Conservation (phyloP, 176 grass and related monocot species). For the Aegilops tauschii region DNA sequence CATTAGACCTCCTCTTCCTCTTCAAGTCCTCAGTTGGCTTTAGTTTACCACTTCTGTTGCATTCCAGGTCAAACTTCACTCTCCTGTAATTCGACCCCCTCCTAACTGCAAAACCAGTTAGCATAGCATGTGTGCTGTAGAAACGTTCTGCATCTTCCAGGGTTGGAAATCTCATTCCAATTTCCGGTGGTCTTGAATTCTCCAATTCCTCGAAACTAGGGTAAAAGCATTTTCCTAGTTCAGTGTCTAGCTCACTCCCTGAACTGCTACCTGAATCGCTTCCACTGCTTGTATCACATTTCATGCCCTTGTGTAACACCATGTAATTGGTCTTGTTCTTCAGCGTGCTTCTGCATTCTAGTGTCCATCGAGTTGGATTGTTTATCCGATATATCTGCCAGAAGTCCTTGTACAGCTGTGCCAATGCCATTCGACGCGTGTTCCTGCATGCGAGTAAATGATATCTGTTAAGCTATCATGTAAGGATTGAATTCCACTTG, state of each 20-base stretch:
- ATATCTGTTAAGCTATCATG: neutral
- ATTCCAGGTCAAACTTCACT: conserved; percentile 19
- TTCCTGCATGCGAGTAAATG: neutral
- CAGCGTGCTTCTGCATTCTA: neutral
- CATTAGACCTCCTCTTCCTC: conserved; percentile 25
- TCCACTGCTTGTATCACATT: conserved; percentile 19
- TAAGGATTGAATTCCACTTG: neutral
- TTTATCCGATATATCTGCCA: neutral
- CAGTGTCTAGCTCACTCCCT: conserved; percentile 14
- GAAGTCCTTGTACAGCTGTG: neutral
- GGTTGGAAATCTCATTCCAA: conserved; percentile 29
- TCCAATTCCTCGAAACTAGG: conserved; percentile 27
- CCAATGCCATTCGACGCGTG: neutral
- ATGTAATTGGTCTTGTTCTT: neutral
- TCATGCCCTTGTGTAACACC: neutral
- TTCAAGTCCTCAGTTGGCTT: neutral
- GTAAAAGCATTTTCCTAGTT: conserved; percentile 17
- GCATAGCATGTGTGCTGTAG: conserved; percentile 15
- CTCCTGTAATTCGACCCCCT: conserved; percentile 26
- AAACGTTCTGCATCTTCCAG: conserved; percentile 19
- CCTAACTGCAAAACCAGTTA: conserved; percentile 12
- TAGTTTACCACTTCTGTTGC: conserved; percentile 26
- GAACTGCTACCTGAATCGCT: conserved; percentile 16
- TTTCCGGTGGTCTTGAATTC: conserved; percentile 21
- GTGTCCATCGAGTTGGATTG: neutral